Conservation (phyloP, 148 eudicot genomes). For the Beta vulgaris region DNA sequence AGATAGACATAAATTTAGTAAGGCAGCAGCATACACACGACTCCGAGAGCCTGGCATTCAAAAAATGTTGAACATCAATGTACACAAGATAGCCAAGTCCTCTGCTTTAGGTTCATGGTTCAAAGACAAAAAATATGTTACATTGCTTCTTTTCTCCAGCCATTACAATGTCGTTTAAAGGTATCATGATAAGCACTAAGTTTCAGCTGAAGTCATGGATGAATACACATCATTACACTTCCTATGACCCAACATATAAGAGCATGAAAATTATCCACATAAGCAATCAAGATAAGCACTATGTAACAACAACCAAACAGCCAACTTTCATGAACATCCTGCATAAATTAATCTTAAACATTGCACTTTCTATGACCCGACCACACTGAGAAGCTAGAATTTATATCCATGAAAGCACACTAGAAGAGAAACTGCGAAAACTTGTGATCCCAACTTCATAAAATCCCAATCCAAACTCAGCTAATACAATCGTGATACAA, state of each 20-base stretch:
- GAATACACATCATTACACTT: background rate
- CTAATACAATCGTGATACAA: background rate
- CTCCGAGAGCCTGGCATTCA: background rate
- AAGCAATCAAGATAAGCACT: no score
- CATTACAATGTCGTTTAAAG: background rate
- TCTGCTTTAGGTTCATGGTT: background rate
- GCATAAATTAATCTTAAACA: background rate
- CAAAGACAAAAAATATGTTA: background rate
- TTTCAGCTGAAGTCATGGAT: background rate
- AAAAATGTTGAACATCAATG: background rate
- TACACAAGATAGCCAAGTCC: background rate
- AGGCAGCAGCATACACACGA: background rate
- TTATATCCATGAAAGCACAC: background rate
- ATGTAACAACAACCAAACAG: constrained; percentile 5
- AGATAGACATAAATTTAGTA: constrained; percentile 10
- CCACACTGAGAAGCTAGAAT: background rate
- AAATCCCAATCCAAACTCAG: constrained; percentile 14
- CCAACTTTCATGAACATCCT: background rate
- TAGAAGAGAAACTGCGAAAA: background rate
- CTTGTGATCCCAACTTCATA: background rate
- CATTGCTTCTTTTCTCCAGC: background rate
- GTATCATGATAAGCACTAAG: background rate
- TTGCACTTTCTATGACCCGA: background rate
- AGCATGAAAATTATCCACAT: background rate
- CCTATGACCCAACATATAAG: background rate